A percentile compares a stretch with the other conserved stretches of the same genome.
These are phyloP conservation scores for Austroboletus festivus DNA, from an alignment of 768 basidiomycete genomes.

Conservation along the genomic window DNA sequence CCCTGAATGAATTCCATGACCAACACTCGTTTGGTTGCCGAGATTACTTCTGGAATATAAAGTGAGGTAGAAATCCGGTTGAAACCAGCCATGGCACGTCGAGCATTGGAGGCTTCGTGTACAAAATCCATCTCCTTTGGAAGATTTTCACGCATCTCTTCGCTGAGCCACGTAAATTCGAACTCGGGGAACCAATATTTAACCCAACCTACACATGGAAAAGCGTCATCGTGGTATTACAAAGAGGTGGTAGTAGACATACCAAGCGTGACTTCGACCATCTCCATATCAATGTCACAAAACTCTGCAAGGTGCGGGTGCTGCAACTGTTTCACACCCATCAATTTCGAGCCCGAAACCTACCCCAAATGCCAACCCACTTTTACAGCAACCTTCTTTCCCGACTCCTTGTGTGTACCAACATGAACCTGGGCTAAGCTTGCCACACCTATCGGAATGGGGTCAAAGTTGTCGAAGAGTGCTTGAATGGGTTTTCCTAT, in stretches of 20 bases:
- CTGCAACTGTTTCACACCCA: constrained; percentile 52
- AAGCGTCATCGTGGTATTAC: background rate
- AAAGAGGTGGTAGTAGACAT: constrained; percentile 13
- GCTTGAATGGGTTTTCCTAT: constrained; percentile 70
- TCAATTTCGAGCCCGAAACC: constrained; percentile 2
- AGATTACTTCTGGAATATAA: constrained; percentile 83
- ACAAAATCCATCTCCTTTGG: constrained; percentile 95
- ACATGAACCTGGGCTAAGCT: constrained; percentile 95
- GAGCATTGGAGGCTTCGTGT: constrained; percentile 85
- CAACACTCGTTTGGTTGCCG: constrained; percentile 78
- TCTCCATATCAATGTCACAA: constrained; percentile 85
- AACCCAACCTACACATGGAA: constrained; percentile 62
- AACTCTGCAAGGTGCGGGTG: constrained; percentile 94
- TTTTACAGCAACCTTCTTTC: constrained; percentile 83
- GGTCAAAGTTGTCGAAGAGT: constrained; percentile 83
- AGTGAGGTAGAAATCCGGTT: constrained; percentile 66
- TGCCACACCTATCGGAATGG: constrained; percentile 88
- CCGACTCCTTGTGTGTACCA: constrained; percentile 67
- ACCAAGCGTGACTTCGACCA: constrained; percentile 75
- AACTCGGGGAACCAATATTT: constrained; percentile 95
- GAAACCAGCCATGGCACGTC: constrained; percentile 70
- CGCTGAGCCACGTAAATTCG: constrained; percentile 89
- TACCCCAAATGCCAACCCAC: constrained; percentile 34
- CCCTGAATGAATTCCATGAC: constrained; percentile 96
- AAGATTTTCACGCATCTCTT: constrained; percentile 91